Conservation (phyloP, 2,329 filamentous ascomycete species). For the Colletotrichum theobromicola region DNA sequence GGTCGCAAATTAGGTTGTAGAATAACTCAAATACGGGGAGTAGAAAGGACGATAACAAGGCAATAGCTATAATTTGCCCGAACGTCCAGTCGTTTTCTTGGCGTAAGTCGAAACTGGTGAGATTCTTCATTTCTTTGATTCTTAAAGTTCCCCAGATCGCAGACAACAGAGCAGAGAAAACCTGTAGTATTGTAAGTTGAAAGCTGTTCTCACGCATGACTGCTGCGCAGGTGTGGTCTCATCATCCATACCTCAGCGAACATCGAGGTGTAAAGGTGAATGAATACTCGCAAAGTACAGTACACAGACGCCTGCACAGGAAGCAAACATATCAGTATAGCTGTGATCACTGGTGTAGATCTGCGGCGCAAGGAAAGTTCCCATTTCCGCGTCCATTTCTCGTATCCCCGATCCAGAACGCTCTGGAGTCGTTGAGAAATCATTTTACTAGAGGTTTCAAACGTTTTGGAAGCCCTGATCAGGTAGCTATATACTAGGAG, state of each 20-base stretch:
- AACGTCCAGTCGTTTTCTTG: not conserved
- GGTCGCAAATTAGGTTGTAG: too few relatives aligned
- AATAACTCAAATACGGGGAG: not conserved
- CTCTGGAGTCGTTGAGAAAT: not conserved
- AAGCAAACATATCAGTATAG: too few relatives aligned
- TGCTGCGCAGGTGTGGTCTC: too few relatives aligned
- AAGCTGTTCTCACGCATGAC: too few relatives aligned
- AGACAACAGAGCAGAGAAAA: not conserved
- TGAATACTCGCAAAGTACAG: not conserved
- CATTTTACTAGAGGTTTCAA: not conserved
- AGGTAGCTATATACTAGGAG: not conserved
- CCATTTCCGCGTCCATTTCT: not conserved
- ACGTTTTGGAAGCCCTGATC: not conserved
- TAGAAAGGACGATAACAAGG: not conserved
- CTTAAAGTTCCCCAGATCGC: not conserved
- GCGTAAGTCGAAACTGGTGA: accelerated
- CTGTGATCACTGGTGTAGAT: not conserved
- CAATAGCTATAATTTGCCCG: not conserved
- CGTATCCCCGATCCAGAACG: not conserved
- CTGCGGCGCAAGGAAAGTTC: not conserved
- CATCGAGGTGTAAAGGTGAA: not conserved
- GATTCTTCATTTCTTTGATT: not conserved
- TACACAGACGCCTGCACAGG: not conserved
- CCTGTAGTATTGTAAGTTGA: not conserved
- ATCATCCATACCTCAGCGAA: not conserved